phyloP scores from a whole-genome alignment of 2,329 filamentous ascomycete genomes.

The Colletotrichum sp. region DNA sequence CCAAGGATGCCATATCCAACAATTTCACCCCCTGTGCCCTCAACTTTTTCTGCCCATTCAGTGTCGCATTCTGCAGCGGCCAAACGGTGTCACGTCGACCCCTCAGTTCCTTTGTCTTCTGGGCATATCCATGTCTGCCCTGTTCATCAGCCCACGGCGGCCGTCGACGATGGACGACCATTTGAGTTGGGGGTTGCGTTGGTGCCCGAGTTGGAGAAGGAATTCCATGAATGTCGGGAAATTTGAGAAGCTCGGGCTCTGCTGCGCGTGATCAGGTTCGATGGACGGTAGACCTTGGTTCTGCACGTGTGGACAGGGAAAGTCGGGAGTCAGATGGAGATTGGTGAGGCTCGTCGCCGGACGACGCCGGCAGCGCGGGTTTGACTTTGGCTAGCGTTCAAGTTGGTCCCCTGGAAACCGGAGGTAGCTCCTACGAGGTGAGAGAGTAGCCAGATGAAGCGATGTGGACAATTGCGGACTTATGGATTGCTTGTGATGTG shows the following conservation, averaged over 20 bases:
- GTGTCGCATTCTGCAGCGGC: conserved; percentile 3
- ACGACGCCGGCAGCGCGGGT: background rate
- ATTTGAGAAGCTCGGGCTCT: background rate
- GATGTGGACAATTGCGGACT: background rate
- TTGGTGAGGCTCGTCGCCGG: background rate
- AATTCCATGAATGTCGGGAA: background rate
- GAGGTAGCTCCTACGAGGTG: background rate
- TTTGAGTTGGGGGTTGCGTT: conserved; percentile 4
- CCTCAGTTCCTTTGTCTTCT: background rate
- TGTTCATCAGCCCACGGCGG: conserved; percentile 1
- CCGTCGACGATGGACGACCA: background rate
- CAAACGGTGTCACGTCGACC: background rate
- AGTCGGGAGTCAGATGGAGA: background rate
- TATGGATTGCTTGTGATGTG: background rate
- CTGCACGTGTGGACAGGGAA: conserved; percentile 5
- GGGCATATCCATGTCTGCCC: background rate
- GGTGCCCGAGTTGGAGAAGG: conserved; percentile 6
- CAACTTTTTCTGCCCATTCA: background rate
- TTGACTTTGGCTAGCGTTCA: background rate
- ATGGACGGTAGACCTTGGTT: background rate
- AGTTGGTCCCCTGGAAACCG: background rate
- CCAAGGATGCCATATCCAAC: conserved; percentile 18
- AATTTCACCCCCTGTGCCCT: background rate
- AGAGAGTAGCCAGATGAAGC: background rate
- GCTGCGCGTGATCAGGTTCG: background rate